phyloP scores from a whole-genome alignment of 352 stramenopile genomes.

The Pythium chondricola region DNA sequence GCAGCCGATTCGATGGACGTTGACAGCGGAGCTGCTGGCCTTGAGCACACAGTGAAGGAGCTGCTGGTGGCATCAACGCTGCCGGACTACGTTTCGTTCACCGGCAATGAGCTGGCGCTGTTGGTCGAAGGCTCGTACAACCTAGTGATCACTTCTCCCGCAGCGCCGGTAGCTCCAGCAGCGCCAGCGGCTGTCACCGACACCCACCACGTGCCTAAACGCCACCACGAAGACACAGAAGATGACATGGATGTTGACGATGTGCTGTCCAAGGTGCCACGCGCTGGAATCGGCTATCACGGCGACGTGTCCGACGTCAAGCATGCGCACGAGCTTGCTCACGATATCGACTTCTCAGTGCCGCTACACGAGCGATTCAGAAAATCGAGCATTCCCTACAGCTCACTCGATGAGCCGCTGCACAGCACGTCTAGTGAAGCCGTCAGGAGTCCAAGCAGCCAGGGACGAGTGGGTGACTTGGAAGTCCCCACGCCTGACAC shows the following conservation, averaged over 20 bases:
- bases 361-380: constrained; percentile 65
- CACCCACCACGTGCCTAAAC: constrained; percentile 23
- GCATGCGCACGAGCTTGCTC: constrained; percentile 36
- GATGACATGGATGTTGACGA: constrained; percentile 50
- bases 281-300: constrained; percentile 73
- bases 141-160: constrained; percentile 32
- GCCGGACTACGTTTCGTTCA: constrained; percentile 48
- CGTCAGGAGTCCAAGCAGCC: constrained; percentile 21
- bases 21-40: constrained; percentile 29
- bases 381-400: constrained; percentile 75
- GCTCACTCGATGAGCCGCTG: constrained; percentile 56
- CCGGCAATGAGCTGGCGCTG: constrained; percentile 34
- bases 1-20: constrained; percentile 21
- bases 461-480: constrained; percentile 15
- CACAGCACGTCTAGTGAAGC: constrained; percentile 31
- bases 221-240: constrained; percentile 43
- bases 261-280: constrained; percentile 56
- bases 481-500: constrained; percentile 71
- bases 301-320: constrained; percentile 58
- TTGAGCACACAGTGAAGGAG: constrained; percentile 32
- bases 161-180: background rate
- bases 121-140: constrained; percentile 53
- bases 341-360: constrained; percentile 32
- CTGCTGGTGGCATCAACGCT: constrained; percentile 45
- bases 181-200: background rate